Percentiles rank a stretch among this genome's conserved stretches.
Conservation (phyloP, 169 alveolate genomes). For the Plasmodium sp. region DNA sequence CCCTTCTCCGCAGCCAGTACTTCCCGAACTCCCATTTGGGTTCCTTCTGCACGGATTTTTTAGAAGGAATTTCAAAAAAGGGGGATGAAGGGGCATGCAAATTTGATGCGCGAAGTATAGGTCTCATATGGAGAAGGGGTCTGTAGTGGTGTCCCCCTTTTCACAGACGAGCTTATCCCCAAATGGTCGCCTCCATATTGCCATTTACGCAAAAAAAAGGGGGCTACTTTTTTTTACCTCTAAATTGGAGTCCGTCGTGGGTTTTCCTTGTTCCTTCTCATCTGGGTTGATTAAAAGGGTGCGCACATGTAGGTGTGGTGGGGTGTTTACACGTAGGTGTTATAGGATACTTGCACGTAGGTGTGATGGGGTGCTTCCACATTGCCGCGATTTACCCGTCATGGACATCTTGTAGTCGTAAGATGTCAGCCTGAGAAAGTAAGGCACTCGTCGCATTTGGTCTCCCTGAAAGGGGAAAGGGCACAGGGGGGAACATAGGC, state of each 20-base stretch:
- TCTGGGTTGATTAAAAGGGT: not conserved
- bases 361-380: not conserved
- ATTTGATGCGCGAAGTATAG: not conserved
- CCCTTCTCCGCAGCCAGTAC: slow-evolving; percentile 43
- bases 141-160: not conserved
- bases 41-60: not conserved
- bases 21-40: slow-evolving; percentile 49
- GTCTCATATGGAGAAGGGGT: not conserved
- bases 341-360: too few species aligned
- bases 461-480: slow-evolving; percentile 15
- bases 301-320: not conserved
- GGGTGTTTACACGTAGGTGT: not conserved
- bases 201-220: not conserved
- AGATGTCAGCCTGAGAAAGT: slow-evolving; percentile 19
- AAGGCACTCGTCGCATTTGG: slow-evolving; percentile 25
- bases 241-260: not conserved
- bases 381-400: not conserved
- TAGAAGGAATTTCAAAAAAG: not conserved
- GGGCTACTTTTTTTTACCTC: not conserved
- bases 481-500: not conserved
- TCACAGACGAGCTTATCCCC: not conserved
- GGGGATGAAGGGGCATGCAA: not conserved
- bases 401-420: slow-evolving; percentile 43
- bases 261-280: not conserved
- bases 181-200: not conserved